Base-by-base conservation (phyloP, 345 rosid genomes). In the Hibiscus tridactylites region DNA sequence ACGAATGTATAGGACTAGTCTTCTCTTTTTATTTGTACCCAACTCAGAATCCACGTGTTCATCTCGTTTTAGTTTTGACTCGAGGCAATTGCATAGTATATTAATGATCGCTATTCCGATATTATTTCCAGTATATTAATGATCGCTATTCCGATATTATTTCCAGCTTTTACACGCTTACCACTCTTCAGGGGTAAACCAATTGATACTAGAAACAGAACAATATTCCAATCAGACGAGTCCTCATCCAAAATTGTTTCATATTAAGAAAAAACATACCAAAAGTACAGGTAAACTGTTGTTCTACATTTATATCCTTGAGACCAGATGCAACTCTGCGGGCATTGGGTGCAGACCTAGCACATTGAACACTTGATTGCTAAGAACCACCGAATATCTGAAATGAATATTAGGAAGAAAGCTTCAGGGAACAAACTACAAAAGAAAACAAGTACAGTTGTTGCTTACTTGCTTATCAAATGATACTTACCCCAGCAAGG, bases 401-500 rank as follows among this genome's bases (percentile, higher is more conserved):
- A 74, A 77, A 19, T 49, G 26, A 44, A 15, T 61, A 29, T 7
- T 7, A 21, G 35, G 17, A 65, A 70, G 62, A 52, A 15, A 58
- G 67, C 52, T 26, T 72, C 53, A 75, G 54, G 5, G 37, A 58
- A 61, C 17, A 50, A 49, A n/a, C 1, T 15, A 67, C 16, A 56
- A 52, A 6, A 28, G 56, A 63, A 13, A 44, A 49, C 13, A 39
- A 10, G 13, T 53, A 46, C 1, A 12, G 33, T 47, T 16, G 16
- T 57, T 49, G 26, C 37, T n/a, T 46, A 42, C 12, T 50, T 61
- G 39, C 46, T n/a, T 37, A 42, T 15, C n/a, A 33, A 65, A 37
- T 13, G 5, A 76, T 3, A 79, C 91, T 87, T 72, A 89, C 89
- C 88, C 87, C 90, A 54, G 91, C 84, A 53, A 92, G 80, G 65